A percentile compares a stretch with the other conserved stretches of the same genome.
Evolutionary conservation across 164 flowering plant species (phyloP).

Genomic region (Aristolochia californica): DNA sequence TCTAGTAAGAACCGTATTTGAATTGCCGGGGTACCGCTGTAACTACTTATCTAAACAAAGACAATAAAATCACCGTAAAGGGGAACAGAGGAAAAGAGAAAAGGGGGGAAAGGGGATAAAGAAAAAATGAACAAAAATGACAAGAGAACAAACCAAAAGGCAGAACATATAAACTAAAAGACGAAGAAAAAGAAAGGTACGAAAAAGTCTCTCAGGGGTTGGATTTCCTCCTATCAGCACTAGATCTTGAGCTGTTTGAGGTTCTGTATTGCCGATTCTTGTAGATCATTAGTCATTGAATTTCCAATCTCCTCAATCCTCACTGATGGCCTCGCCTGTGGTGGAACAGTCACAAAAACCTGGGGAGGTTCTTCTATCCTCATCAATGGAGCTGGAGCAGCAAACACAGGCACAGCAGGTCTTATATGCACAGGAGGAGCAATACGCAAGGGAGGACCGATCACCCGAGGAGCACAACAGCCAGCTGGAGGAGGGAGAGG

Average conservation of each 20-base stretch:
- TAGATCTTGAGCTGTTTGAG: slow-evolving; percentile 46
- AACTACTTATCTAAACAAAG: neutral
- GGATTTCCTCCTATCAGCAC: slow-evolving; percentile 5
- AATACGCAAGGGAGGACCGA: slow-evolving; percentile 23
- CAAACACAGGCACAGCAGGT: slow-evolving; percentile 30
- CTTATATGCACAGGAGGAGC: slow-evolving; percentile 32
- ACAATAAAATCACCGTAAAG: neutral
- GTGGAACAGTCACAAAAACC: slow-evolving; percentile 31
- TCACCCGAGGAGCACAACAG: slow-evolving; percentile 20
- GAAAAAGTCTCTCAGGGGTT: neutral
- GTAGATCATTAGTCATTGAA: slow-evolving; percentile 6
- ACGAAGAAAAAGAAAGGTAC: too few species aligned
- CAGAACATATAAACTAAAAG: neutral
- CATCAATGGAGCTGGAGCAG: slow-evolving; percentile 18
- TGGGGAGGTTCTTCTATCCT: slow-evolving; percentile 14
- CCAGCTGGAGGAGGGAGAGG: slow-evolving; percentile 33
- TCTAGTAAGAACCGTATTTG: neutral
- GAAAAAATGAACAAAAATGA: neutral
- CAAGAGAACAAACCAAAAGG: neutral
- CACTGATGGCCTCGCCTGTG: slow-evolving; percentile 9
- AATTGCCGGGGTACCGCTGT: neutral
- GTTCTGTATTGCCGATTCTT: slow-evolving; percentile 25
- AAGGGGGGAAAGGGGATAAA: neutral
- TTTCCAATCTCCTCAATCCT: slow-evolving; percentile 17
- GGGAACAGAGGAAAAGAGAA: too few species aligned